These are phyloP conservation scores for Chara braunii DNA, from an alignment of 139 green algal species.

Conservation along the genomic window DNA sequence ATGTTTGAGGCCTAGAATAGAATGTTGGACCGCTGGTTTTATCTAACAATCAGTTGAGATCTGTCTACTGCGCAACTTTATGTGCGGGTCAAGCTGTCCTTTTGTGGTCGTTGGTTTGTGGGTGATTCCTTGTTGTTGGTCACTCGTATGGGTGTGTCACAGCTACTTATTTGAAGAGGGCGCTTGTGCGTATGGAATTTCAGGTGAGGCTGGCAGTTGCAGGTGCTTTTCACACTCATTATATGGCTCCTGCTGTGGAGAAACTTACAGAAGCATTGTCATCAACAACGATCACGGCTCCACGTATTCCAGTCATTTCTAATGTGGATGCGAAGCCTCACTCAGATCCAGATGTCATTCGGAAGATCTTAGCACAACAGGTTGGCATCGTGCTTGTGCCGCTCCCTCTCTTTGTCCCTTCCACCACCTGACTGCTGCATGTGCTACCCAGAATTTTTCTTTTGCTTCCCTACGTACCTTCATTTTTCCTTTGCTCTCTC, in stretches of 20 bases:
- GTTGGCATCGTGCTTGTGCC: slow-evolving; percentile 44
- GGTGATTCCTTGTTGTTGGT: too few species aligned
- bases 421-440: too few species aligned
- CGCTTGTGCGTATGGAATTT: too few species aligned
- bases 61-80: too few species aligned
- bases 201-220: slow-evolving; percentile 84
- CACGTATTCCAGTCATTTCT: slow-evolving; percentile 90
- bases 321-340: slow-evolving; percentile 95
- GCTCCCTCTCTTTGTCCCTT: neutral
- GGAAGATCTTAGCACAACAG: slow-evolving; percentile 81
- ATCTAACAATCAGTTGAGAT: too few species aligned
- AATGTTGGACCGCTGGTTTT: too few species aligned
- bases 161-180: too few species aligned
- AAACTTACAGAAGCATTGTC: slow-evolving; percentile 74
- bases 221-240: slow-evolving; percentile 92
- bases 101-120: too few species aligned
- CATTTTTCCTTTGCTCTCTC: too few species aligned
- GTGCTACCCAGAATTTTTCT: neutral
- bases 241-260: slow-evolving; percentile 44
- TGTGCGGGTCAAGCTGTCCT: too few species aligned
- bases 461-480: neutral
- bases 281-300: slow-evolving; percentile 58
- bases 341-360: slow-evolving; percentile 85
- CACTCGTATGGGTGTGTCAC: too few species aligned
- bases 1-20: too few species aligned